Conservation (phyloP, 805 yeast genomes). For the Yamadazyma phyllophila region DNA sequence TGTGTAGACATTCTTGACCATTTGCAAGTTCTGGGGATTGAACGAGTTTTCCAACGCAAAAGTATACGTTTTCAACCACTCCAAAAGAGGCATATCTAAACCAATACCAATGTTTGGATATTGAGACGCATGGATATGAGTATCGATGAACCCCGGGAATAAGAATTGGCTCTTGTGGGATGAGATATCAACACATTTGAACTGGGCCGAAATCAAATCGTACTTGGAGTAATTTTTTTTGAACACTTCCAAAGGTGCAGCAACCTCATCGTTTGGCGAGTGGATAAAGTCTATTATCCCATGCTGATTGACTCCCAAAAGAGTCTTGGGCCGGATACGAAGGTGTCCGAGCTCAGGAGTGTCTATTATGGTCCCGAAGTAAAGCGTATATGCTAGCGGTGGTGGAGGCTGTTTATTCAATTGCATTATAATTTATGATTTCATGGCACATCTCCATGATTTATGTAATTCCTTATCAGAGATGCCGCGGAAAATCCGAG, state of each 20-base stretch:
- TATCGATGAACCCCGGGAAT: slow-evolving; percentile 51
- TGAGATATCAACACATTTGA: slow-evolving; percentile 27
- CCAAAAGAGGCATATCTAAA: slow-evolving; percentile 78
- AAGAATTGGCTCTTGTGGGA: slow-evolving; percentile 49
- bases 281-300: slow-evolving; percentile 53
- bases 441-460: neutral
- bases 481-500: neutral
- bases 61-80: slow-evolving; percentile 86
- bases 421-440: neutral
- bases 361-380: slow-evolving; percentile 71
- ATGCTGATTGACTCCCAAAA: slow-evolving; percentile 57
- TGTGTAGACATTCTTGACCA: slow-evolving; percentile 63
- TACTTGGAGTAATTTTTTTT: slow-evolving; percentile 8
- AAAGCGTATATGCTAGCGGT: slow-evolving; percentile 39
- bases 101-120: slow-evolving; percentile 58
- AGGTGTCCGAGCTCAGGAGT: slow-evolving; percentile 60
- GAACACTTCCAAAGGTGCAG: slow-evolving; percentile 23
- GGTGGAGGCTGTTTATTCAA: neutral
- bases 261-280: slow-evolving; percentile 2
- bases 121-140: slow-evolving; percentile 47
- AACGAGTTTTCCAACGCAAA: slow-evolving; percentile 83
- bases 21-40: slow-evolving; percentile 37
- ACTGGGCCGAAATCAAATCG: slow-evolving; percentile 1
- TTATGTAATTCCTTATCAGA: neutral
- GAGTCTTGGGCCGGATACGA: slow-evolving; percentile 53